Percentiles rank a stretch among this genome's conserved stretches.
Conservation (phyloP, 164 flowering plant genomes). For the Magnolia officinalis region DNA sequence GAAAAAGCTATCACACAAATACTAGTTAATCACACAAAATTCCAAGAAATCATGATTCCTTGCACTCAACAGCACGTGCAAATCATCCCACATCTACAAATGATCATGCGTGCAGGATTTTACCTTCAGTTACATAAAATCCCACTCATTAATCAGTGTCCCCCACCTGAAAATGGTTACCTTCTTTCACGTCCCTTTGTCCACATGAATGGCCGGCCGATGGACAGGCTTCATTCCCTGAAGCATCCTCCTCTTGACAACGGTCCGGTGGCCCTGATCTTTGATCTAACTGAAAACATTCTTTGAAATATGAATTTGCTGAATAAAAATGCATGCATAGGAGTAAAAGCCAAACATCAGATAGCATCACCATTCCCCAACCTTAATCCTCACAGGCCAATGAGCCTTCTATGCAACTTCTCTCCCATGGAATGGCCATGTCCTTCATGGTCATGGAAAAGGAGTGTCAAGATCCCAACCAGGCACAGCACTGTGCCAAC, state of each 20-base stretch:
- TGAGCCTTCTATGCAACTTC: slow-evolving; percentile 58
- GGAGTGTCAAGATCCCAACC: slow-evolving; percentile 80
- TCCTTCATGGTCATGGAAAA: slow-evolving; percentile 79
- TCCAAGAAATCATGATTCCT: no score
- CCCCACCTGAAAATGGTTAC: no score
- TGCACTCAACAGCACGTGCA: no score
- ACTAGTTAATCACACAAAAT: no score
- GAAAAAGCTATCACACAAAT: no score
- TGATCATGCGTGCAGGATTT: not conserved
- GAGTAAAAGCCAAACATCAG: not conserved
- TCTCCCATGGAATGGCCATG: slow-evolving; percentile 28
- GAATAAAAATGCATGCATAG: not conserved
- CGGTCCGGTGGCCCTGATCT: not conserved
- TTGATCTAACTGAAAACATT: not conserved
- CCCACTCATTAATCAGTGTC: no score
- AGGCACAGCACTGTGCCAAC: slow-evolving; percentile 90
- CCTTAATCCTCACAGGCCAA: slow-evolving; percentile 8
- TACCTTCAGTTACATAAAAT: no score
- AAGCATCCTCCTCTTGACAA: not conserved
- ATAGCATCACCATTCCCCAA: not conserved
- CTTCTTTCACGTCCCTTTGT: no score
- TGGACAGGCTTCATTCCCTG: not conserved
- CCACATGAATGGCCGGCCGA: not conserved
- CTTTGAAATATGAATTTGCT: not conserved
- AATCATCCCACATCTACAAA: not conserved